Conservation (phyloP, 1,139 yeast genomes). For the Saccharomycopsis crataegensis region DNA sequence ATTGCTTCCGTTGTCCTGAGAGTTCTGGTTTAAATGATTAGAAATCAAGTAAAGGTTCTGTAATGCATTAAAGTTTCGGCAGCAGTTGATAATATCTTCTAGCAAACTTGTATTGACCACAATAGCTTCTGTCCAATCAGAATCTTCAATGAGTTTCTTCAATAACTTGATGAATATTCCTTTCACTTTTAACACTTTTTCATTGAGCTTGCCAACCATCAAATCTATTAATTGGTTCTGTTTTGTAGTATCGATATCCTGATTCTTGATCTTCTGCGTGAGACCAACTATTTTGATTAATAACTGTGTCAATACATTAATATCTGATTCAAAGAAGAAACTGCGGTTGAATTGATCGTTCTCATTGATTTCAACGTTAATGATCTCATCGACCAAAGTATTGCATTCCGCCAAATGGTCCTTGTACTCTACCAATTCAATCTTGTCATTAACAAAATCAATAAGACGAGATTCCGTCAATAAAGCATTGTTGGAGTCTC, state of each 20-base stretch:
- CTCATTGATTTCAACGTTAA: neutral
- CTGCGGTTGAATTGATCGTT: conserved; percentile 10
- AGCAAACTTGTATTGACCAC: neutral
- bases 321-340: conserved; percentile 14
- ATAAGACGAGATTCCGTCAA: neutral
- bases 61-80: conserved; percentile 8
- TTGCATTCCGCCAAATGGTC: neutral
- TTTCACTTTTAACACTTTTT: conserved; percentile 8
- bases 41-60: conserved; percentile 6
- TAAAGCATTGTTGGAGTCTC: neutral
- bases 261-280: no score
- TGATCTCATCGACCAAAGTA: neutral
- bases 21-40: neutral
- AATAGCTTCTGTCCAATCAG: conserved; percentile 9
- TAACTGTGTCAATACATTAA: neutral
- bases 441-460: neutral
- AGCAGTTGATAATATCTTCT: conserved; percentile 10
- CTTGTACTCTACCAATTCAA: neutral
- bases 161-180: conserved; percentile 1
- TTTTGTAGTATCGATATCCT: no score
- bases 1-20: neutral
- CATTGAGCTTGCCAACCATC: neutral
- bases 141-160: conserved; percentile 10
- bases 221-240: no score
- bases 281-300: neutral